A percentile compares a stretch with the other conserved stretches of the same genome.
Evolutionary conservation across 176 grass and related monocot species (phyloP).

Genomic region (Zoysia japonica): DNA sequence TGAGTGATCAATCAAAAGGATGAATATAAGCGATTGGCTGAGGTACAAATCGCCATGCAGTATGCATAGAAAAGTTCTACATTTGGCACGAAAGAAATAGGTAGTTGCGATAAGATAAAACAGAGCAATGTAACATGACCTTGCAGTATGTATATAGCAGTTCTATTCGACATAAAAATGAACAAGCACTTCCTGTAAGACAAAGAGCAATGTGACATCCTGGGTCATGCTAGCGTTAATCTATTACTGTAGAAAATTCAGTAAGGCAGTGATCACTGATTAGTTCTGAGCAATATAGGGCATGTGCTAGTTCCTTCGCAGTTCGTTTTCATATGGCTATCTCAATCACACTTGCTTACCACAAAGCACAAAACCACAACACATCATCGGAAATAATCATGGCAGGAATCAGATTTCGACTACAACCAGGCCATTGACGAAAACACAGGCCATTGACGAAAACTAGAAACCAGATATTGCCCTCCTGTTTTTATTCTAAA

Average conservation of each 20-base stretch:
- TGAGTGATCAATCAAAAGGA: not conserved
- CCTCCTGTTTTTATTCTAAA: not conserved
- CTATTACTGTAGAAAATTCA: not conserved
- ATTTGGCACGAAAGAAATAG: not conserved
- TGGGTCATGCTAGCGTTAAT: slow-evolving; percentile 11
- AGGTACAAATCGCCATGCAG: not conserved
- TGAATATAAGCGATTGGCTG: not conserved
- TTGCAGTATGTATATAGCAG: not conserved
- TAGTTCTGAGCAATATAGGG: too few relatives aligned
- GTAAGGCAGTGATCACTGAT: too few relatives aligned
- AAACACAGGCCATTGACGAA: not conserved
- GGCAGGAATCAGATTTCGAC: not conserved
- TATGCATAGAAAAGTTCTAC: not conserved
- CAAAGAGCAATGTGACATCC: not conserved
- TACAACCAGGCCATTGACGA: not conserved
- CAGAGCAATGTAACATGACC: not conserved
- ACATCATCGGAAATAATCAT: not conserved
- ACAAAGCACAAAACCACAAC: not conserved
- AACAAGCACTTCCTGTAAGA: not conserved
- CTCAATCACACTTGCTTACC: not conserved
- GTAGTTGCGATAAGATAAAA: not conserved
- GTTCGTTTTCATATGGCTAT: not conserved
- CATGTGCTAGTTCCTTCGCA: not conserved
- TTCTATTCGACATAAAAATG: not conserved
- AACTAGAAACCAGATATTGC: not conserved